phyloP scores from a whole-genome alignment of 2,329 filamentous ascomycete genomes.

The Penicillium frequentans region DNA sequence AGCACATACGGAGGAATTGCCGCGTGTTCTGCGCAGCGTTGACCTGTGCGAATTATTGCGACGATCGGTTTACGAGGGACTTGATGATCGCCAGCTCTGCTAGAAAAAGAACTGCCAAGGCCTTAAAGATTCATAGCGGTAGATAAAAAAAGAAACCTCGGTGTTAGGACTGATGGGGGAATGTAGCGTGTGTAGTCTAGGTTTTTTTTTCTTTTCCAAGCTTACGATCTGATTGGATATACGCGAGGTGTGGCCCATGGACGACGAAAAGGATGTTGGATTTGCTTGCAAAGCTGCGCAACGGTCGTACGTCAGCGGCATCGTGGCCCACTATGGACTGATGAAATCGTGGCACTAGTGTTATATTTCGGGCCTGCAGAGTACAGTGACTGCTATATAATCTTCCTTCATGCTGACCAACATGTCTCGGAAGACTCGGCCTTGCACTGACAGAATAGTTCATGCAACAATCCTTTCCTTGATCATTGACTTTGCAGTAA shows the following conservation, averaged over 20 bases:
- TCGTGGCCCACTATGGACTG: neutral
- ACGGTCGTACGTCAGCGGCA: constrained; percentile 3
- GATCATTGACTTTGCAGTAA: neutral
- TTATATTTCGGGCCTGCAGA: neutral
- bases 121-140: neutral
- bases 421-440: neutral
- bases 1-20: neutral
- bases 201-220: neutral
- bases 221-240: neutral
- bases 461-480: neutral
- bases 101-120: neutral
- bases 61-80: neutral
- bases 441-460: neutral
- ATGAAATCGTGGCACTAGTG: neutral
- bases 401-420: neutral
- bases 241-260: neutral
- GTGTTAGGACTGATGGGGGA: neutral
- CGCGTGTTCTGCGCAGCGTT: neutral
- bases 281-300: neutral
- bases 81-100: neutral
- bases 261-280: neutral
- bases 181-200: neutral
- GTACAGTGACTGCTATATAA: neutral
- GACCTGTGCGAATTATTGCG: neutral
- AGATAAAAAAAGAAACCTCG: neutral